A percentile compares a stretch with the other conserved stretches of the same genome.
Evolutionary conservation across 2,329 filamentous ascomycete genomes (phyloP).

Genomic region (Herpomyces periplanetae): DNA sequence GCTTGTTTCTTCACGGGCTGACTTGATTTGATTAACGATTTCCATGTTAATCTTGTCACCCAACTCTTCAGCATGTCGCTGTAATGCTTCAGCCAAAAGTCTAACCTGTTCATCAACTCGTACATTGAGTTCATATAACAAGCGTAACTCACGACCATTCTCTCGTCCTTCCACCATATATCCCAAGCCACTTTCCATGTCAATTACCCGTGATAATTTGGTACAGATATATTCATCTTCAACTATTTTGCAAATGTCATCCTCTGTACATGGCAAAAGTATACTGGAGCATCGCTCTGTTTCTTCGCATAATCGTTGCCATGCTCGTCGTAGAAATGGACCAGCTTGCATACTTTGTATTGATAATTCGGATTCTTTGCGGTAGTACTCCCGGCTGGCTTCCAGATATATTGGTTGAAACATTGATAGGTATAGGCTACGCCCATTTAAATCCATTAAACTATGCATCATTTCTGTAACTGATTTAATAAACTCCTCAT

Average conservation of each 20-base stretch:
- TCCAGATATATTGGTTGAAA: conserved; percentile 45
- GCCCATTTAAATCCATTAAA: conserved; percentile 35
- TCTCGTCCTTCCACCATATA: conserved; percentile 90
- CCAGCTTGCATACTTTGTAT: conserved; percentile 40
- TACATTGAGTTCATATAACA: conserved; percentile 37
- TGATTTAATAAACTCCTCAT: conserved; percentile 38
- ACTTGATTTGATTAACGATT: too few relatives aligned
- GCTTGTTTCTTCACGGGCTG: too few relatives aligned
- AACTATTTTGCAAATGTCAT: conserved; percentile 32
- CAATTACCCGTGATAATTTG: conserved; percentile 41
- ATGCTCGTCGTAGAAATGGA: conserved; percentile 37
- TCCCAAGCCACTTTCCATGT: conserved; percentile 47
- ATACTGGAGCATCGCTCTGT: conserved; percentile 44
- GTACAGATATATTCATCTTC: conserved; percentile 38
- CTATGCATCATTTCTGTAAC: conserved; percentile 64
- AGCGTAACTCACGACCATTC: conserved; percentile 46
- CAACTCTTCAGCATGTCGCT: conserved; percentile 33
- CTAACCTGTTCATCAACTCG: conserved; percentile 34
- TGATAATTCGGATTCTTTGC: conserved; percentile 27
- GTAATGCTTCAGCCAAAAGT: conserved; percentile 26
- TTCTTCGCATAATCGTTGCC: conserved; percentile 37
- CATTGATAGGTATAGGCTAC: conserved; percentile 38
- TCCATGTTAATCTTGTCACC: conserved; percentile 45
- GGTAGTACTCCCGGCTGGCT: conserved; percentile 32
- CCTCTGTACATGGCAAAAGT: conserved; percentile 26